phyloP scores from a whole-genome alignment of 2,329 filamentous ascomycete species.

The Zymoseptoria brevis region DNA sequence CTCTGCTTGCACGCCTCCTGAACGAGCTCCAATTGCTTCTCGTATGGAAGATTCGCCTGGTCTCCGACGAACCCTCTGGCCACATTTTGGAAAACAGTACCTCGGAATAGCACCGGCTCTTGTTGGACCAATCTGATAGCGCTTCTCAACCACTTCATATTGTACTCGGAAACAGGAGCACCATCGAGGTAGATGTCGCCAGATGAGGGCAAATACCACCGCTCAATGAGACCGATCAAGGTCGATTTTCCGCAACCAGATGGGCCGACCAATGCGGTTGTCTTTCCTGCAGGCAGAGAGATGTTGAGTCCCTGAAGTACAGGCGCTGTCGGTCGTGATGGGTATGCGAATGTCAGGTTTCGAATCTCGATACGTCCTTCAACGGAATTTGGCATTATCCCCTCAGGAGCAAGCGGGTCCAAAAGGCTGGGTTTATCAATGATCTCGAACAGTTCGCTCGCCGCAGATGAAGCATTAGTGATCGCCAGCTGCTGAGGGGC shows the following conservation, averaged over 20 bases:
- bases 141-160: slow-evolving; percentile 28
- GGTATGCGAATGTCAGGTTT: slow-evolving; percentile 65
- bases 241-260: slow-evolving; percentile 35
- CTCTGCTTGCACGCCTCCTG: slow-evolving; percentile 28
- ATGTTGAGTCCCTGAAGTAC: slow-evolving; percentile 32
- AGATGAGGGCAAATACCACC: slow-evolving; percentile 27
- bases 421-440: slow-evolving; percentile 36
- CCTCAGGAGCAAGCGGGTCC: slow-evolving; percentile 29
- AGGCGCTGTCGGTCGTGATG: slow-evolving; percentile 34
- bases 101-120: slow-evolving; percentile 30
- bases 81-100: slow-evolving; percentile 32
- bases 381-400: slow-evolving; percentile 18
- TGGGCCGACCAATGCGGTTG: slow-evolving; percentile 38
- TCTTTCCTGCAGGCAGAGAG: slow-evolving; percentile 34
- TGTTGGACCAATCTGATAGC: slow-evolving; percentile 31
- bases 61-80: slow-evolving; percentile 28
- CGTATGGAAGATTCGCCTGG: slow-evolving; percentile 30
- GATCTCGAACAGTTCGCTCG: slow-evolving; percentile 34
- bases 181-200: slow-evolving; percentile 30
- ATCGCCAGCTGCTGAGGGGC: slow-evolving; percentile 36
- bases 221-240: slow-evolving; percentile 29
- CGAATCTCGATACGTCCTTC: slow-evolving; percentile 51
- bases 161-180: slow-evolving; percentile 21
- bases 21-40: slow-evolving; percentile 27
- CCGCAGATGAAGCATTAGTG: slow-evolving; percentile 36